Percentiles rank a stretch among this genome's conserved stretches.
phyloP scores from a whole-genome alignment of 768 basidiomycete genomes.

The Auricularia sp. region DNA sequence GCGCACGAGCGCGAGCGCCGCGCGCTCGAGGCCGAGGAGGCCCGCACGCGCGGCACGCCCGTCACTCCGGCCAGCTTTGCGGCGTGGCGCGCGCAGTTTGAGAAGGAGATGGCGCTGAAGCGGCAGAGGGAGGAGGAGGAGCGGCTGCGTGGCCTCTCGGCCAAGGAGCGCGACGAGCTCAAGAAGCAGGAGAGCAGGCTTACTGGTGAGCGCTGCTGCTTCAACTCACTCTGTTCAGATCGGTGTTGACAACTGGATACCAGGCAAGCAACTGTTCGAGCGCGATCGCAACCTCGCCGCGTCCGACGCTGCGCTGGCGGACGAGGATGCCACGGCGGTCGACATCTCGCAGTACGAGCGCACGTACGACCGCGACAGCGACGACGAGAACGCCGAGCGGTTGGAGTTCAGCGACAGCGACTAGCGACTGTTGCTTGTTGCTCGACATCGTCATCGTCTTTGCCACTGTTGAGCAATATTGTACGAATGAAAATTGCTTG shows the following conservation, averaged over 20 bases:
- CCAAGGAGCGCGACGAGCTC: conserved; percentile 81
- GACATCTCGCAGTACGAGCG: conserved; percentile 87
- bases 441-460: too few relatives aligned
- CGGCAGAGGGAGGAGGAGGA: conserved; percentile 72
- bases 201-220: conserved; percentile 42
- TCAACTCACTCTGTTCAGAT: conserved; percentile 3
- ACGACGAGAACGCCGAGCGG: conserved; percentile 38
- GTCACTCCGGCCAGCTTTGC: conserved; percentile 77
- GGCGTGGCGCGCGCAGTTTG: conserved; percentile 72
- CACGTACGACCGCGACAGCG: conserved; percentile 32
- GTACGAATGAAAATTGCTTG: too few relatives aligned
- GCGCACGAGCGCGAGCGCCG: conserved; percentile 66
- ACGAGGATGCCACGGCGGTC: conserved; percentile 81
- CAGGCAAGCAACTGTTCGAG: conserved; percentile 91
- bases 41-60: conserved; percentile 81
- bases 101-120: conserved; percentile 50
- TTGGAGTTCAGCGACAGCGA: conserved; percentile 85
- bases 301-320: conserved; percentile 70
- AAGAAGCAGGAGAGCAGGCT: conserved; percentile 52
- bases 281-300: conserved; percentile 56
- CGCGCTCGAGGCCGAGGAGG: conserved; percentile 78
- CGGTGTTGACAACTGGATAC: conserved; percentile 4
- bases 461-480: too few relatives aligned
- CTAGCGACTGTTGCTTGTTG: conserved; percentile 24
- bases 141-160: conserved; percentile 51